Evolutionary conservation across 495 filamentous ascomycete species (phyloP).

Genomic region (Amphirosellinia nigrospora): DNA sequence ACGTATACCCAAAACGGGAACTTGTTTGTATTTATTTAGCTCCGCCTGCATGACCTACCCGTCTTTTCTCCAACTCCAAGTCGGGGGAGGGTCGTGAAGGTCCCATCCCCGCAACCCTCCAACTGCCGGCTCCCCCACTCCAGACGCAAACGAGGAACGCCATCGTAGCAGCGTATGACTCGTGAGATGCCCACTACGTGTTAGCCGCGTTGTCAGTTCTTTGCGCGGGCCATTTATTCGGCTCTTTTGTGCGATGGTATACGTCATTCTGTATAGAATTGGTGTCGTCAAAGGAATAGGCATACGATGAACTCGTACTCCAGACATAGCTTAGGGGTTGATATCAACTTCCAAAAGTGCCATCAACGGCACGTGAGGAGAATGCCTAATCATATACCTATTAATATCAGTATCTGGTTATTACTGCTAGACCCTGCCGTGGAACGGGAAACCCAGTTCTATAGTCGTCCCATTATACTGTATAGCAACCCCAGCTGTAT

Average conservation of each 20-base stretch:
- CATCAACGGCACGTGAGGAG: neutral
- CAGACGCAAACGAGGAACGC: neutral
- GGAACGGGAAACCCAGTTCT: neutral
- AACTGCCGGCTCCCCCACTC: constrained; percentile 8
- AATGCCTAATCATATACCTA: neutral
- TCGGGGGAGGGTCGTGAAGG: constrained; percentile 11
- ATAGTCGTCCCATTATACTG: neutral
- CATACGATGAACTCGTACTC: neutral
- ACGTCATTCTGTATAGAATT: neutral
- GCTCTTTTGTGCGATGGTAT: neutral
- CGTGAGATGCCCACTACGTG: neutral
- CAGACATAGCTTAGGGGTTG: no score
- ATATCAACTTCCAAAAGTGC: neutral
- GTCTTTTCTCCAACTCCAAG: constrained; percentile 20
- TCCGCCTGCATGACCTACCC: constrained; percentile 6
- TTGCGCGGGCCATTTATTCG: neutral
- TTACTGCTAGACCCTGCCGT: neutral
- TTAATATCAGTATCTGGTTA: neutral
- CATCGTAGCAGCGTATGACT: constrained; percentile 7
- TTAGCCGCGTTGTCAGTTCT: neutral
- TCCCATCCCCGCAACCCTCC: constrained; percentile 20
- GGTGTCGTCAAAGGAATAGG: neutral
- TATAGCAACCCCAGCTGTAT: neutral
- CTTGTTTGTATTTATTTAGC: neutral
- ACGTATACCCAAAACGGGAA: neutral